Percentiles rank a stretch among this genome's conserved stretches.
Conservation (phyloP, 345 rosid species). For the Eucalyptus polyanthemos region DNA sequence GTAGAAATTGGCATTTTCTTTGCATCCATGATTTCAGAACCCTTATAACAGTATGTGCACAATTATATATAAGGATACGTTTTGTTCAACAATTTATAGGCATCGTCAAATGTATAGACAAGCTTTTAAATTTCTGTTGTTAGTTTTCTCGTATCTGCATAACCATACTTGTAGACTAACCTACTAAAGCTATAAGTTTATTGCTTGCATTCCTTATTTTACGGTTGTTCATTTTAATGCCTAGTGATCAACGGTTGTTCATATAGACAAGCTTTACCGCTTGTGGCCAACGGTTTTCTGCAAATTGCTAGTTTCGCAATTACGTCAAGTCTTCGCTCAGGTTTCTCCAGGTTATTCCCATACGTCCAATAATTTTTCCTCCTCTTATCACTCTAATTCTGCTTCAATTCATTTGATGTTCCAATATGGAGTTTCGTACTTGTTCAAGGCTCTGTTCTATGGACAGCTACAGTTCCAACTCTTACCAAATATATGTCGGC, state of each 20-base stretch:
- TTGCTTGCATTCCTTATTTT: background rate
- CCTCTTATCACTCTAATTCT: background rate
- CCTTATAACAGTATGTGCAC: too few relatives aligned
- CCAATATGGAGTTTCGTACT: background rate
- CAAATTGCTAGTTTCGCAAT: background rate
- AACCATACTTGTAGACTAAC: background rate
- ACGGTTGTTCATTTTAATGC: background rate
- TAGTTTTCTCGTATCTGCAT: background rate
- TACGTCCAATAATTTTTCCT: background rate
- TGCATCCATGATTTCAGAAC: too few relatives aligned
- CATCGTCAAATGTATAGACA: too few relatives aligned
- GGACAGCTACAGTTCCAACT: background rate
- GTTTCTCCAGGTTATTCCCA: background rate
- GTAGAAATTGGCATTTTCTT: background rate
- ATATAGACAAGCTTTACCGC: too few relatives aligned
- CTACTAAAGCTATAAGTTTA: background rate
- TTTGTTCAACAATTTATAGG: too few relatives aligned
- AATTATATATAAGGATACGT: too few relatives aligned
- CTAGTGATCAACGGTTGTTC: background rate
- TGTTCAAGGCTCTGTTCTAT: background rate
- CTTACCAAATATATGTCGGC: background rate
- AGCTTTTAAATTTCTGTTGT: too few relatives aligned
- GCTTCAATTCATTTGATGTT: background rate
- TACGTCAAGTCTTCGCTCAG: background rate
- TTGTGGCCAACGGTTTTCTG: too few relatives aligned